These are phyloP conservation scores for Pelargonium australe DNA, from an alignment of 441 rosid genomes.

Conservation along the genomic window DNA sequence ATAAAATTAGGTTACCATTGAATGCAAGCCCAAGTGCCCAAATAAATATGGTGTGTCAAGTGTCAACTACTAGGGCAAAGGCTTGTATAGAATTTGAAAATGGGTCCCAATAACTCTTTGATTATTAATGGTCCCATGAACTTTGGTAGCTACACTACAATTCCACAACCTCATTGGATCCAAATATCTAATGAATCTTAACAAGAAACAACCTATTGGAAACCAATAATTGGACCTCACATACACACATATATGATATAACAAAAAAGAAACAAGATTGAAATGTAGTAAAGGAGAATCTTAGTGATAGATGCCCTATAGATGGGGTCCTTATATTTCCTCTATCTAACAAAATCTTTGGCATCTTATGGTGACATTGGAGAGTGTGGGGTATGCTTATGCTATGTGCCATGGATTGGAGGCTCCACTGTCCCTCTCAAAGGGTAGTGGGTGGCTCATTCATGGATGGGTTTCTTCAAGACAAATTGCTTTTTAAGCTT, in stretches of 20 bases:
- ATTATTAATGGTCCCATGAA: neutral
- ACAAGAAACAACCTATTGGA: neutral
- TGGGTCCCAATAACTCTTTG: neutral
- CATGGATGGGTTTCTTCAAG: slow-evolving; percentile 10
- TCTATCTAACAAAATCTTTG: slow-evolving; percentile 30
- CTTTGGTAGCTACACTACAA: neutral
- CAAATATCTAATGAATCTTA: neutral
- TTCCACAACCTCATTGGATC: neutral
- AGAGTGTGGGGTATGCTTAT: slow-evolving; percentile 11
- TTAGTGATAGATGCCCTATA: slow-evolving; percentile 14
- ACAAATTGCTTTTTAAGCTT: slow-evolving; percentile 14
- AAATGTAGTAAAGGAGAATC: slow-evolving; percentile 18
- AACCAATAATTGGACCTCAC: neutral
- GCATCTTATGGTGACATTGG: slow-evolving; percentile 10
- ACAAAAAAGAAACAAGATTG: neutral
- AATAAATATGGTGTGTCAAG: no score
- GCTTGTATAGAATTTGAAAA: neutral
- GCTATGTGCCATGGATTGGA: slow-evolving; percentile 11
- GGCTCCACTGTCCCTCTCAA: slow-evolving; percentile 16
- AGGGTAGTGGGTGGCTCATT: slow-evolving; percentile 4
- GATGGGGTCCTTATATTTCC: slow-evolving; percentile 20
- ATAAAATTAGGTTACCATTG: no score
- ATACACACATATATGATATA: neutral
- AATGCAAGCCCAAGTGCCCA: no score
- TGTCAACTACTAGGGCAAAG: no score